Percentiles rank a stretch among this genome's conserved stretches.
These are phyloP conservation scores for Apophysomyces elegans DNA, from an alignment of 371 early-diverging fungal species.

Conservation along the genomic window DNA sequence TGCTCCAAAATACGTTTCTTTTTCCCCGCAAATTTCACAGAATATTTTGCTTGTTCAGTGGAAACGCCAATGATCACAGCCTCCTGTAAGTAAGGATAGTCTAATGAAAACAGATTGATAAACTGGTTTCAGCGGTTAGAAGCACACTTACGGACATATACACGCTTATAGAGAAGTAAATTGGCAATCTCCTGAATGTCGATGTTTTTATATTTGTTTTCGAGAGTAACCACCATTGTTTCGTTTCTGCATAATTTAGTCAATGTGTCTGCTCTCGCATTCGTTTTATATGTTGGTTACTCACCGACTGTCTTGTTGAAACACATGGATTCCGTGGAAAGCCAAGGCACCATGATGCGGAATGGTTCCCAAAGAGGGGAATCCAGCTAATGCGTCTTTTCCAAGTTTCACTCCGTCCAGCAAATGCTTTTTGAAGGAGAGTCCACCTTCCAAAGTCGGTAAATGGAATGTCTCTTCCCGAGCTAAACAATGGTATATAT, in stretches of 20 bases:
- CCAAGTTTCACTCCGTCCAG: slow-evolving; percentile 73
- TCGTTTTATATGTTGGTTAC: not conserved
- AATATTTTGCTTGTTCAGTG: slow-evolving; percentile 70
- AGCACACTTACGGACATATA: slow-evolving; percentile 55
- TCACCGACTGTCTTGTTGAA: slow-evolving; percentile 76
- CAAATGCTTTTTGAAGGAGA: slow-evolving; percentile 66
- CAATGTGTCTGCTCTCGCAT: not conserved
- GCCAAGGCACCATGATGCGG: slow-evolving; percentile 69
- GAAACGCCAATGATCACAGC: slow-evolving; percentile 77
- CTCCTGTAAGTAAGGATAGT: slow-evolving; percentile 90
- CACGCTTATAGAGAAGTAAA: slow-evolving; percentile 57
- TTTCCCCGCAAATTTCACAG: slow-evolving; percentile 48
- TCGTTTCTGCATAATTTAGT: slow-evolving; percentile 59
- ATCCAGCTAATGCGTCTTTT: slow-evolving; percentile 79
- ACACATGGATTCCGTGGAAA: slow-evolving; percentile 83
- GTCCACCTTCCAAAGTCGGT: slow-evolving; percentile 56
- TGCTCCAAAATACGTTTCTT: slow-evolving; percentile 49
- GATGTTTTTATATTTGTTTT: slow-evolving; percentile 55
- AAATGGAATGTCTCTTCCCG: slow-evolving; percentile 54
- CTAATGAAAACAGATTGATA: slow-evolving; percentile 26
- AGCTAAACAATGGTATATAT: slow-evolving; percentile 60
- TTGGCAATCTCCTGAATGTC: slow-evolving; percentile 57
- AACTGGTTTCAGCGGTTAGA: not conserved
- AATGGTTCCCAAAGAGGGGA: slow-evolving; percentile 87
- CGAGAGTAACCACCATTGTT: slow-evolving; percentile 75